These are phyloP conservation scores for Extremus antarcticus DNA, from an alignment of 495 filamentous ascomycete species.

Conservation along the genomic window DNA sequence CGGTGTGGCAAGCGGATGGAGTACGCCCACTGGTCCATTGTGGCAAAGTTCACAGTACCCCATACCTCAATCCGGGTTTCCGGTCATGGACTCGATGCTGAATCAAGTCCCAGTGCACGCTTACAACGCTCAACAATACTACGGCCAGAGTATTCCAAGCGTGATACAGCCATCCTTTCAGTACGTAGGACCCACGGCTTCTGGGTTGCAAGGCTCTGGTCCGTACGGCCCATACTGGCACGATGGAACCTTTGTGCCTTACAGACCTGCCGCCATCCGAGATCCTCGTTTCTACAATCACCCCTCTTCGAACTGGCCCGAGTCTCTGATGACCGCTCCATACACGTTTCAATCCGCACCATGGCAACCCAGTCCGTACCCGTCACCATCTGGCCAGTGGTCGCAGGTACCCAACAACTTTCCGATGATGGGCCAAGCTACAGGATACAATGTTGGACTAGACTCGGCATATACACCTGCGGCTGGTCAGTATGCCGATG, in stretches of 20 bases:
- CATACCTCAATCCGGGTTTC: slow-evolving; percentile 13
- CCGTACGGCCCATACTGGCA: slow-evolving; percentile 70
- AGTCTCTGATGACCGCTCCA: background rate
- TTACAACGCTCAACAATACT: slow-evolving; percentile 19
- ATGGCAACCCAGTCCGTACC: background rate
- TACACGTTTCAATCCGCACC: slow-evolving; percentile 1
- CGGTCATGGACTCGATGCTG: slow-evolving; percentile 32
- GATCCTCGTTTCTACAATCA: slow-evolving; percentile 43
- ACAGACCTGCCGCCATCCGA: slow-evolving; percentile 53
- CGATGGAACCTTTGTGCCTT: slow-evolving; percentile 66
- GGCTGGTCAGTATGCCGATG: background rate
- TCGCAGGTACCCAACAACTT: background rate
- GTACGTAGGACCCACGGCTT: slow-evolving; percentile 59
- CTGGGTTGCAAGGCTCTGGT: slow-evolving; percentile 49
- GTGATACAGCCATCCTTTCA: slow-evolving; percentile 63
- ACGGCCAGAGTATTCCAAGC: slow-evolving; percentile 45
- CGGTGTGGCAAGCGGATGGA: slow-evolving; percentile 1
- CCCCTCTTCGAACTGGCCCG: slow-evolving; percentile 7
- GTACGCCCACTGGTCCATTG: background rate
- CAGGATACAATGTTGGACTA: background rate
- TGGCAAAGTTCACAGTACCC: slow-evolving; percentile 18
- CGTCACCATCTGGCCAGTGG: background rate
- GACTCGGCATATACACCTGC: background rate
- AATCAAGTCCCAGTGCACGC: slow-evolving; percentile 29
- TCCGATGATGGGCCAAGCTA: background rate